Percentiles rank a stretch among this genome's conserved stretches.
Conservation (phyloP, 306 rosid genomes). For the Luffa aegyptiaca region DNA sequence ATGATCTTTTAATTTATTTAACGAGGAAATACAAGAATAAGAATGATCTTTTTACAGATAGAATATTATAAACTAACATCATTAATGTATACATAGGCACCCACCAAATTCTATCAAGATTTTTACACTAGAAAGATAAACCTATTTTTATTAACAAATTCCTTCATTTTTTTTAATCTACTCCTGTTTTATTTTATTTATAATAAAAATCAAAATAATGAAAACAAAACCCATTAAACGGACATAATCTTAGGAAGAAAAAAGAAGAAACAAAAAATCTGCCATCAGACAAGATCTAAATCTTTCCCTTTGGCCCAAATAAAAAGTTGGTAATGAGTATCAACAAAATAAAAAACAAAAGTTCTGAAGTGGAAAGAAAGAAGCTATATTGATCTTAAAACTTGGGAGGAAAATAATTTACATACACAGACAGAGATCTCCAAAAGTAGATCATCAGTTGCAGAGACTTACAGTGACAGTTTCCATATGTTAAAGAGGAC, state of each 20-base stretch:
- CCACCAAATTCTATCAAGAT: too few relatives aligned
- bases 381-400: not conserved
- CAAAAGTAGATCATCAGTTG: not conserved
- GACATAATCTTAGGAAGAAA: too few relatives aligned
- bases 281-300: not conserved
- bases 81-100: too few relatives aligned
- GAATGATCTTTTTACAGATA: too few relatives aligned
- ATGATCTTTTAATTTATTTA: too few relatives aligned
- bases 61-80: too few relatives aligned
- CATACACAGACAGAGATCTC: not conserved
- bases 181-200: too few relatives aligned
- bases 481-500: conserved; percentile 18
- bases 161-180: too few relatives aligned
- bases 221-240: not conserved
- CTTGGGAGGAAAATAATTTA: not conserved
- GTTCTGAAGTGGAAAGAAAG: not conserved
- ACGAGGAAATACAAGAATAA: too few relatives aligned
- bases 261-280: not conserved
- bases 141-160: too few relatives aligned
- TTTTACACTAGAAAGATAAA: too few relatives aligned
- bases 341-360: not conserved
- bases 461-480: conserved; percentile 6
- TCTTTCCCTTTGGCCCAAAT: not conserved
- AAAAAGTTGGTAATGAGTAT: not conserved
- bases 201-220: not conserved